Evolutionary conservation across 768 basidiomycete species (phyloP).

Genomic region (Sutorius australiensis): DNA sequence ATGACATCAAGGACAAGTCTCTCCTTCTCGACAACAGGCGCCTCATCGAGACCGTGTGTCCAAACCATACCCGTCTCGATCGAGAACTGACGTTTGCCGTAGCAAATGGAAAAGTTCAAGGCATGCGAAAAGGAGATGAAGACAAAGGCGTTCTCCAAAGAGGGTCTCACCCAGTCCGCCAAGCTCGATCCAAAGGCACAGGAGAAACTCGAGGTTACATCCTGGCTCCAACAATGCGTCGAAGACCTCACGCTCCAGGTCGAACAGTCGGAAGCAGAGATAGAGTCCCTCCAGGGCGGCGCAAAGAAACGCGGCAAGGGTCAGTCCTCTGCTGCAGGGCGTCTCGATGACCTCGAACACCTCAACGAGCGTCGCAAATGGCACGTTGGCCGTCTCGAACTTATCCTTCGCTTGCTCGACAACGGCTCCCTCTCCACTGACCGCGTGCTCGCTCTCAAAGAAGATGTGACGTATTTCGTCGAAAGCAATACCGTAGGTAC

Average conservation of each 20-base stretch:
- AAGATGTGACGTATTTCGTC: slow-evolving; percentile 95
- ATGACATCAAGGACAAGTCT: slow-evolving; percentile 99
- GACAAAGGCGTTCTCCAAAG: slow-evolving; percentile 99
- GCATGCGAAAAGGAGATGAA: slow-evolving; percentile 99
- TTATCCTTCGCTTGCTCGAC: slow-evolving; percentile 88
- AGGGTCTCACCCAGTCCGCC: slow-evolving; percentile 90
- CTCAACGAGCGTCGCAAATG: slow-evolving; percentile 93
- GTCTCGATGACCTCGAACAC: slow-evolving; percentile 78
- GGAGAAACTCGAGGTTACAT: slow-evolving; percentile 85
- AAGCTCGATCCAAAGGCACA: slow-evolving; percentile 97
- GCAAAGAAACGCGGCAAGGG: slow-evolving; percentile 85
- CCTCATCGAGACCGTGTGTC: slow-evolving; percentile 92
- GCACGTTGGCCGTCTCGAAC: slow-evolving; percentile 90
- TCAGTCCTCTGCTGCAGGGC: slow-evolving; percentile 58
- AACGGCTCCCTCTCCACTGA: slow-evolving; percentile 88
- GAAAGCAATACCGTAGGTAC: slow-evolving; percentile 87
- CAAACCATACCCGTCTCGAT: neutral
- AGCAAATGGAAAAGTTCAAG: slow-evolving; percentile 99
- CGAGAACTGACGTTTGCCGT: slow-evolving; percentile 13
- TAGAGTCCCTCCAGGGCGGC: slow-evolving; percentile 75
- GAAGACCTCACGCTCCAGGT: slow-evolving; percentile 93
- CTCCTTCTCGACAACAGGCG: slow-evolving; percentile 87
- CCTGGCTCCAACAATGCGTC: slow-evolving; percentile 85
- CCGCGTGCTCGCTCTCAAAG: slow-evolving; percentile 76
- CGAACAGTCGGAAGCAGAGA: slow-evolving; percentile 91